phyloP scores from a whole-genome alignment of 306 rosid species.

The Cicer yamashitae region DNA sequence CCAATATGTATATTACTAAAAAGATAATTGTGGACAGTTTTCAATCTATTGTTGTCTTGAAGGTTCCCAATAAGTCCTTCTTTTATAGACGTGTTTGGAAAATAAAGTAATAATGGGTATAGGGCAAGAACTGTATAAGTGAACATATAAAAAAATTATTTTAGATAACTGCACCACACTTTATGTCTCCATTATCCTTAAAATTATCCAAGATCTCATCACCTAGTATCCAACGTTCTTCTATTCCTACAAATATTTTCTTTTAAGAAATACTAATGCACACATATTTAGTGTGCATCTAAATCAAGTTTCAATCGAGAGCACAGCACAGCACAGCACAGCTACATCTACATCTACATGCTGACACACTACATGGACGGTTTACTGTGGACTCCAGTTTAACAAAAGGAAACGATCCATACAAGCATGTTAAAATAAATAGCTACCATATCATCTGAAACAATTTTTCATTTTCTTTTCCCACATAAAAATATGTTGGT shows the following conservation, averaged over 20 bases:
- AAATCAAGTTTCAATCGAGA: neutral
- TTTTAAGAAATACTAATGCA: neutral
- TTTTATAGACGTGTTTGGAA: conserved; percentile 19
- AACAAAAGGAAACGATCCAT: conserved; percentile 25
- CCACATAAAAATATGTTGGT: conserved; percentile 3
- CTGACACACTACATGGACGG: conserved; percentile 4
- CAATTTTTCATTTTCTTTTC: conserved; percentile 3
- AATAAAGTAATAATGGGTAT: conserved; percentile 11
- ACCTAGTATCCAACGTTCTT: neutral
- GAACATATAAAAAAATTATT: neutral
- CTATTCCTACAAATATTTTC: conserved; percentile 9
- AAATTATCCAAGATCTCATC: neutral
- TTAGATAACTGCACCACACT: neutral
- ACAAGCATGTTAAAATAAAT: conserved; percentile 21
- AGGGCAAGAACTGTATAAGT: neutral
- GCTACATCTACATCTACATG: neutral
- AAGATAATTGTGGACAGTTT: conserved; percentile 21
- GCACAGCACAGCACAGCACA: conserved; percentile 20
- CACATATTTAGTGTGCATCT: conserved; percentile 24
- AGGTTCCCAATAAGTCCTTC: conserved; percentile 33
- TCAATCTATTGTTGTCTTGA: conserved; percentile 14
- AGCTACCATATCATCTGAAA: conserved; percentile 21
- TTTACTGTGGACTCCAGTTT: conserved; percentile 20
- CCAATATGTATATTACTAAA: conserved; percentile 29
- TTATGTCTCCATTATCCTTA: neutral